Base-by-base conservation (phyloP, 2,329 filamentous ascomycete species). In the Xylariaceae sp. region DNA sequence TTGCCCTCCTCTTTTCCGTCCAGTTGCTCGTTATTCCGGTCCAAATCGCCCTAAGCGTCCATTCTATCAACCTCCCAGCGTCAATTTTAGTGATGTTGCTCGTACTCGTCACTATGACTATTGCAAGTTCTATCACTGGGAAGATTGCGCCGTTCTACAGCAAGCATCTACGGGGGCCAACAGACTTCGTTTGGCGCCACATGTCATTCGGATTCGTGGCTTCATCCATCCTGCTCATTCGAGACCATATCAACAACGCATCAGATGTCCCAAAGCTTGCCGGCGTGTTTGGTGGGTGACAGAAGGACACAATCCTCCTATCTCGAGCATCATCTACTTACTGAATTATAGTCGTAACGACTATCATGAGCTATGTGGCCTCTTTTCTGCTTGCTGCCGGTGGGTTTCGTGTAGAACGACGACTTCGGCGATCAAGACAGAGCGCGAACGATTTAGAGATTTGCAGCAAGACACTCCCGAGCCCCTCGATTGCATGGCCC, bases 171-270 rank as follows among this genome's bases (percentile, higher is more conserved):
- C 63, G 60, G 15, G 65, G 66, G 9, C 65, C 67, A n/a, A 62
- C 61, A 1, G 65, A 68, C 39, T 69, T 68, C 34, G 51, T 69
- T 13, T 62, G 66, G 9, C 63, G 67, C 2, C 67, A 69, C 36
- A 69, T 69, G 66, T 65, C 67, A 9, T 59, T 69, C 13, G 67
- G 67, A 2, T 69, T 69, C 39, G 67, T 69, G 22, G 57, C 63
- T 15, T 63, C 62, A 19, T 68, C 68, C 49, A 53, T 69, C 26
- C 61, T 68, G 59, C 62, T 69, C 15, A 68, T 65, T 52, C 64
- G 61, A 45, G 67, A 69, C 22, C 67, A 68, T 15, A 54, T 68
- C 42, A 50, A 56, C 7, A 50, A 53, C 18, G 55, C 56, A 16
- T 45, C 54, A 3, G 66, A 69, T 36, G 37, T 67, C 6, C 60